phyloP scores from a whole-genome alignment of 2,329 filamentous ascomycete species.

The Sporothrix pseudoabietina region DNA sequence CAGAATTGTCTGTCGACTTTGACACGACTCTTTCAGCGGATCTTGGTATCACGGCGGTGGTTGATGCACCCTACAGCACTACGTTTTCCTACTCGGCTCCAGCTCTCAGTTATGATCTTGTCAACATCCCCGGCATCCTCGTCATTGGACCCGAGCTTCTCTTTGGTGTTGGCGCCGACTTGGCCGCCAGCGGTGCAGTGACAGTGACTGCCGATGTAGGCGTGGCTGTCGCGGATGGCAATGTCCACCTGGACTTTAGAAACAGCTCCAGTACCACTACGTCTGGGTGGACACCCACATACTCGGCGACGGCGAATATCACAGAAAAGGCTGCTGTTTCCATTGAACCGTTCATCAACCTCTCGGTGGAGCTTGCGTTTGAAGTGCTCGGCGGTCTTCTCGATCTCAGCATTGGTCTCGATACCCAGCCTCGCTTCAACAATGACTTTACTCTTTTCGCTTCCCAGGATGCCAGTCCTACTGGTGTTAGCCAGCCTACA shows the following conservation, averaged over 20 bases:
- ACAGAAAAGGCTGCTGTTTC: constrained; percentile 35
- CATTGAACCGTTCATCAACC: constrained; percentile 37
- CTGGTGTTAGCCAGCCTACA: constrained; percentile 11
- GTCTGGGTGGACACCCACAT: constrained; percentile 35
- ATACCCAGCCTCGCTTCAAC: constrained; percentile 38
- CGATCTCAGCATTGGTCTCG: constrained; percentile 38
- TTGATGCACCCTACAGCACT: constrained; percentile 42
- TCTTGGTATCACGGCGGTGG: constrained; percentile 43
- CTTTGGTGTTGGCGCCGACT: constrained; percentile 26
- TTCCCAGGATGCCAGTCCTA: constrained; percentile 29
- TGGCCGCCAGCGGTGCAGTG: constrained; percentile 20
- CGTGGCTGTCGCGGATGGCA: constrained; percentile 30
- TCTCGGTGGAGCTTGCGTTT: constrained; percentile 36
- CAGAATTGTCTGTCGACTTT: constrained; percentile 48
- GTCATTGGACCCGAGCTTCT: constrained; percentile 33
- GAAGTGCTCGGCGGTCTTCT: constrained; percentile 37
- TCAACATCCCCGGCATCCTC: constrained; percentile 48
- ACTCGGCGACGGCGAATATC: constrained; percentile 33
- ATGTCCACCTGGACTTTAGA: constrained; percentile 39
- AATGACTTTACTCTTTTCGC: constrained; percentile 37
- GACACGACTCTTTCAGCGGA: constrained; percentile 45
- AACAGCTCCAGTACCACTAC: constrained; percentile 33
- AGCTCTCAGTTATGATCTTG: constrained; percentile 43
- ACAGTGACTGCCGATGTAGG: constrained; percentile 1
- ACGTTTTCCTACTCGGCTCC: constrained; percentile 44